Percentiles rank a stretch among this genome's conserved stretches.
Evolutionary conservation across 2,329 filamentous ascomycete genomes (phyloP).

Genomic region (Ophiostoma sp.): DNA sequence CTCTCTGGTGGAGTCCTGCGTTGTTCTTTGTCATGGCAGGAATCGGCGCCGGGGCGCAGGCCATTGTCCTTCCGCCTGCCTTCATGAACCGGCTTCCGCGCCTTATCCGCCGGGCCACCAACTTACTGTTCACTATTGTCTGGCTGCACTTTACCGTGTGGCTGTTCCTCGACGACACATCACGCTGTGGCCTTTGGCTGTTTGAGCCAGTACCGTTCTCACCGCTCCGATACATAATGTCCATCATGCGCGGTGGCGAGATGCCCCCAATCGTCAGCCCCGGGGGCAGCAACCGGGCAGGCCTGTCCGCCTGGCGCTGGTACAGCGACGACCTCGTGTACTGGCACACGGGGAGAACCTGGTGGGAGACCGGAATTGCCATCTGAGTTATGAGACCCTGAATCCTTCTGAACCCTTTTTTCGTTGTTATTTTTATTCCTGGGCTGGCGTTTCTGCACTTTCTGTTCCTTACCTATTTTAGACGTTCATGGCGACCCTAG

Average conservation of each 20-base stretch:
- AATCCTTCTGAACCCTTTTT: neutral
- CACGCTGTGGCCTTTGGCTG: conserved; percentile 72
- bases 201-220: conserved; percentile 82
- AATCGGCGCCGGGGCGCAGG: conserved; percentile 64
- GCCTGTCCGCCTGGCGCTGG: conserved; percentile 65
- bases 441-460: neutral
- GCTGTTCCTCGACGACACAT: conserved; percentile 74
- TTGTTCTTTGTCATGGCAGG: conserved; percentile 73
- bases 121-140: conserved; percentile 59
- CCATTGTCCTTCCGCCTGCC: conserved; percentile 41
- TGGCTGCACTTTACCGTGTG: conserved; percentile 71
- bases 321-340: conserved; percentile 50
- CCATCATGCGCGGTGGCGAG: neutral
- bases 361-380: conserved; percentile 56
- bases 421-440: neutral
- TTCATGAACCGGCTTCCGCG: conserved; percentile 22
- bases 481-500: neutral
- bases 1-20: conserved; percentile 54
- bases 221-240: conserved; percentile 58
- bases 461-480: neutral
- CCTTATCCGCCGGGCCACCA: conserved; percentile 51
- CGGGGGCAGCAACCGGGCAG: conserved; percentile 47
- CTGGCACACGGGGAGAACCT: conserved; percentile 61
- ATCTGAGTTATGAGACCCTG: conserved; percentile 30
- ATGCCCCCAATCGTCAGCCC: conserved; percentile 54